A percentile compares a stretch with the other conserved stretches of the same genome.
Conservation (phyloP, 352 stramenopile genomes). For the Pseudoperonospora humuli region DNA sequence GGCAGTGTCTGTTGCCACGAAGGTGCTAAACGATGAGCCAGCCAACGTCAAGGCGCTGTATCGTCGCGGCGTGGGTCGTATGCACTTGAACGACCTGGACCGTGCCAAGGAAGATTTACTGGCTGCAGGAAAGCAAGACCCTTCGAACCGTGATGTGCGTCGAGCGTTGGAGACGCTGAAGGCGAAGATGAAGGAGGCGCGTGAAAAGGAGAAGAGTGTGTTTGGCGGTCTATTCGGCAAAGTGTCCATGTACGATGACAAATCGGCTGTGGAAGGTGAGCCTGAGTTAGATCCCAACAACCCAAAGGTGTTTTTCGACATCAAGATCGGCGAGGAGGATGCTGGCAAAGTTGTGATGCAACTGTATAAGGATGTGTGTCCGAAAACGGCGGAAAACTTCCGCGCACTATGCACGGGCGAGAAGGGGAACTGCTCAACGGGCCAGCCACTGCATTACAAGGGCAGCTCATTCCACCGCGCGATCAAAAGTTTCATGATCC, state of each 20-base stretch:
- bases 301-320: constrained; percentile 98
- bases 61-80: constrained; percentile 73
- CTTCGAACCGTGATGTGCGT: constrained; percentile 75
- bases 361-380: constrained; percentile 93
- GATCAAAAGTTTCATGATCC: constrained; percentile 93
- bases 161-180: constrained; percentile 72
- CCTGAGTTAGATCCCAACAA: constrained; percentile 75
- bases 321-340: constrained; percentile 88
- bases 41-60: constrained; percentile 83
- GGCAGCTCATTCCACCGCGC: constrained; percentile 95
- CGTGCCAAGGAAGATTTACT: constrained; percentile 82
- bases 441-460: constrained; percentile 95
- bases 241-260: constrained; percentile 96
- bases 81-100: constrained; percentile 81
- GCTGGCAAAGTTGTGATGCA: constrained; percentile 93
- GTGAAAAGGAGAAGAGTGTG: constrained; percentile 92
- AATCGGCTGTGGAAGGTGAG: constrained; percentile 74
- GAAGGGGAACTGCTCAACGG: constrained; percentile 82
- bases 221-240: constrained; percentile 96
- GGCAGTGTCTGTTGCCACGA: constrained; percentile 66
- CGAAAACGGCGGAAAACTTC: constrained; percentile 98
- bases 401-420: constrained; percentile 96
- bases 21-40: constrained; percentile 78
- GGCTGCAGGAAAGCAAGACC: constrained; percentile 74
- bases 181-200: constrained; percentile 84